Evolutionary conservation across 768 basidiomycete genomes (phyloP), one percentile per base, ranked within the genome.

Genomic region (Phlegmacium glaucopus): DNA sequence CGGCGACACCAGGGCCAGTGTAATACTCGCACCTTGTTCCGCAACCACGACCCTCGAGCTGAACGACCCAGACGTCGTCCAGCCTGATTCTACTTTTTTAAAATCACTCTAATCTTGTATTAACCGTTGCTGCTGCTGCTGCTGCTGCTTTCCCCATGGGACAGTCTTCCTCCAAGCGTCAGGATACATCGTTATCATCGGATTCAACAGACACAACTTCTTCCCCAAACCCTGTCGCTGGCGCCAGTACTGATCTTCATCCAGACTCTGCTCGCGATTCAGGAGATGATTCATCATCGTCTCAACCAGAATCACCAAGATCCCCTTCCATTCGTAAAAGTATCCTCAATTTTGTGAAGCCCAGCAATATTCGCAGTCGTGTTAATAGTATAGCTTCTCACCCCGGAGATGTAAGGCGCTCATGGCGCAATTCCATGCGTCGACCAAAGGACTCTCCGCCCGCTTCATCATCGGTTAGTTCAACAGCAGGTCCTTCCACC

Each of bases 371-470:
- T 26, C 56, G 61, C 12, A 57, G 50, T 26, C 54, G 59, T 7
- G 29, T 57, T 13, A 53, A 29, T 35, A 51, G 54, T 28, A 36
- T 27, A 28, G 25, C 50, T 9, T 48, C 54, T 13, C 46, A 27
- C 13, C 45, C 51, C 7, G 46, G 46, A 25, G 58, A 61, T 39
- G 32, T 42, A 7, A 43, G 51, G 34, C 45, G 58, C 39, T 53
- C 57, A 39, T 61, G 62, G 64, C 56, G 61, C 22, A 51, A 55
- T 41, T 57, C 61, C 8, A 63, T 56, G 42, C 63, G 71, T 32
- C 68, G 65, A 55, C 71, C 68, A 10, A 68, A 64, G 49, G 52
- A 63, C 9, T 64, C 53, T 39, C 53, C 34, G 18, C 40, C 52
- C 15, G 32, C 52, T 13, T 47, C 51, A 7, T 48, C 55, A 3